Base-by-base conservation (phyloP, 176 grass and related monocot genomes). In the Oryza meyeriana region DNA sequence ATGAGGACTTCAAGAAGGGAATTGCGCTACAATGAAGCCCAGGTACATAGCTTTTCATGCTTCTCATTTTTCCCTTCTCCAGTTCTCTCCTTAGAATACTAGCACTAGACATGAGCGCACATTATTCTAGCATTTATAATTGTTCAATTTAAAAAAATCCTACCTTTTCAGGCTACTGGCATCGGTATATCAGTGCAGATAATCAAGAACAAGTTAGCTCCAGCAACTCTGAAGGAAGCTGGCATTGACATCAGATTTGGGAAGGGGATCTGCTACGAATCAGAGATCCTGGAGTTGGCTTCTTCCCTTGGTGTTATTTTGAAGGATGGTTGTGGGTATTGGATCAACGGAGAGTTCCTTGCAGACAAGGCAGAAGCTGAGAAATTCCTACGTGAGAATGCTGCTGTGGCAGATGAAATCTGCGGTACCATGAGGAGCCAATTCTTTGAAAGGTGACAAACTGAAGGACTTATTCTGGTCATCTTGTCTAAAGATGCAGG, bases 141-240 rank as follows among this genome's bases (percentile, higher is more conserved):
- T 85, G 50, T 0, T 2, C 10, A 29, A 27, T 50, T 44, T 11
- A 14, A 4, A 61, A 59, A 61, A 35, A 17, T 36, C 35, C 4
- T 82, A 20, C 75, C 12, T 77, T 83, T 78, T 44, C 79, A 99
- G 93, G 83, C 88, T 44, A 95, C 87, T 74, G 96, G 96, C 14
- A 85, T 99, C 9, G 69, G 79, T 57, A 88, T 99, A 91, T 76
- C 82, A 29, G 90, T 99, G 61, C 88, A 93, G 73, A 76, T 95
- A 77, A 82, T 90, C 66, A 93, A 99, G 77, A 99, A 99, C 69
- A 99, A 95, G 85, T 72, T 99, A 69, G 87, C 89, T 79, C 93
- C 96, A 62, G 90, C 87, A 18, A 70, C 47, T 27, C 83, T 93
- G 72, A 95, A 88, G 88, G 90, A 95, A 90, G 89, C 96, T 64